These are phyloP conservation scores for Fusarium sp. DNA, from an alignment of 2,329 filamentous ascomycete genomes.

Conservation along the genomic window DNA sequence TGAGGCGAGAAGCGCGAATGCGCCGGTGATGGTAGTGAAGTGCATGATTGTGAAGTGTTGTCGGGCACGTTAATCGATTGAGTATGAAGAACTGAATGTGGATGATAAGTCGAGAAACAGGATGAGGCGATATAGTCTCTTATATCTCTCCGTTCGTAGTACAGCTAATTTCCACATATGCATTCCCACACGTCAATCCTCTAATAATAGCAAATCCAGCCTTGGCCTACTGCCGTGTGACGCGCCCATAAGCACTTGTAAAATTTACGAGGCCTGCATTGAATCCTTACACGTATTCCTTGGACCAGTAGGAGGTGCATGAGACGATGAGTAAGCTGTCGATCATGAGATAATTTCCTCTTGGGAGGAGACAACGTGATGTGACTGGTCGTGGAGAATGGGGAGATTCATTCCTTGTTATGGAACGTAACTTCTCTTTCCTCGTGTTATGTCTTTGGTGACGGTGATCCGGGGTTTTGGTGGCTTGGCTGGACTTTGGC, in stretches of 20 bases:
- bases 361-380: background rate
- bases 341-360: conserved; percentile 17
- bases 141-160: background rate
- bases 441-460: conserved; percentile 9
- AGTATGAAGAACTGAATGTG: background rate
- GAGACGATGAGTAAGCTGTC: conserved; percentile 5
- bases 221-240: conserved; percentile 13
- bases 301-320: conserved; percentile 3
- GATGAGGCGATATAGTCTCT: no score
- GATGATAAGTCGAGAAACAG: no score
- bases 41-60: no score
- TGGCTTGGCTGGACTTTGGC: background rate
- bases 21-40: conserved; percentile 13
- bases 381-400: conserved; percentile 5
- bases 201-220: conserved; percentile 27
- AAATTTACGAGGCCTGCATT: conserved; percentile 4
- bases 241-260: conserved; percentile 27
- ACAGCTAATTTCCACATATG: background rate
- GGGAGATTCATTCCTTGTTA: background rate
- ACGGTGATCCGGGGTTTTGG: no score
- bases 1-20: conserved; percentile 12
- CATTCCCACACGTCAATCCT: background rate
- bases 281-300: background rate
- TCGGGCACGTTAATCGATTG: no score
- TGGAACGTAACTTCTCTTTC: conserved; percentile 16